These are phyloP conservation scores for Eucalyptus erythrocorys DNA, from an alignment of 345 rosid species.

Conservation along the genomic window DNA sequence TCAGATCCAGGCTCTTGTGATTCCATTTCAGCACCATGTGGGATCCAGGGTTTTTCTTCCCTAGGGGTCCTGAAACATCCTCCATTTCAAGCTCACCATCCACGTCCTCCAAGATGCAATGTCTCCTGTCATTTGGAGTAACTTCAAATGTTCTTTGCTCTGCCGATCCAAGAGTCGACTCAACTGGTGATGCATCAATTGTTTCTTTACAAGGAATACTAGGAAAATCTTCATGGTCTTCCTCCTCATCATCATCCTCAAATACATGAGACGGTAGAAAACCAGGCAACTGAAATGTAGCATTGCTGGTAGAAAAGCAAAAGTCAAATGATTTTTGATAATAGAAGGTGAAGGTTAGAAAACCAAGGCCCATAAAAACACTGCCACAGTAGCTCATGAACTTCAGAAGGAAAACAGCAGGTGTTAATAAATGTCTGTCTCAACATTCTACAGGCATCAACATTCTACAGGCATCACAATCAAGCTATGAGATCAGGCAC, in stretches of 20 bases:
- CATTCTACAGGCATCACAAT: not conserved
- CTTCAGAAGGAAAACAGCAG: not conserved
- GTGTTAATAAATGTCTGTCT: not conserved
- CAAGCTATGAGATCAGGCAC: not conserved
- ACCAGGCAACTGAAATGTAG: constrained; percentile 79
- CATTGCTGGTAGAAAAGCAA: constrained; percentile 51
- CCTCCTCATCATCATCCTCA: constrained; percentile 47
- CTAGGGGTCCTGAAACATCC: constrained; percentile 63
- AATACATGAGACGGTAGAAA: constrained; percentile 46
- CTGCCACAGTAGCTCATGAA: not conserved
- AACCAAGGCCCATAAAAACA: not conserved
- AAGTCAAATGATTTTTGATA: not conserved
- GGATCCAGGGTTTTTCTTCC: constrained; percentile 26
- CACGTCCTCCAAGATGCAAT: constrained; percentile 65
- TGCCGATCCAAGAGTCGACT: constrained; percentile 20
- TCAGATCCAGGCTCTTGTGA: constrained; percentile 14
- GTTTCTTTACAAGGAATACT: constrained; percentile 21
- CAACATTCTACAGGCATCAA: not conserved
- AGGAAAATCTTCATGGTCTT: constrained; percentile 44
- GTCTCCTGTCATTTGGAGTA: constrained; percentile 53
- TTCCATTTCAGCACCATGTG: constrained; percentile 16
- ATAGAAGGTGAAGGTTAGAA: not conserved
- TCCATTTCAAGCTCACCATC: constrained; percentile 91
- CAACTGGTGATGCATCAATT: constrained; percentile 20
- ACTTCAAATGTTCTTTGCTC: constrained; percentile 28